Evolutionary conservation across 768 basidiomycete genomes (phyloP).

Genomic region (Krasilnikovozyma curviuscula): DNA sequence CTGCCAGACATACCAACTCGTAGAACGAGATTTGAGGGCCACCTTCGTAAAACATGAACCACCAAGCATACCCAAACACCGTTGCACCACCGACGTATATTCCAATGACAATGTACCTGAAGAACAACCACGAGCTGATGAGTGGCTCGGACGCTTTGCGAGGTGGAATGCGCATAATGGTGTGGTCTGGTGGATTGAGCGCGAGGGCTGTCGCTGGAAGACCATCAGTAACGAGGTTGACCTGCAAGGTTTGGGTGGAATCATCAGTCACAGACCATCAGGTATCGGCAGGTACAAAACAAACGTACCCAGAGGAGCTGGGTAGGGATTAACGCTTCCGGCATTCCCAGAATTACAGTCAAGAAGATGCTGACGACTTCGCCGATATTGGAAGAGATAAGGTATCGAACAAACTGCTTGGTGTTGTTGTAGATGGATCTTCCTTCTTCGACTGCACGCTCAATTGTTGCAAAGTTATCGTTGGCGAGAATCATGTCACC

Average conservation of each 20-base stretch:
- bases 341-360: slow-evolving; percentile 93
- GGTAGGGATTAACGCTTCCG: slow-evolving; percentile 93
- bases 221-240: slow-evolving; percentile 24
- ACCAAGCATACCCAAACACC: slow-evolving; percentile 96
- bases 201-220: slow-evolving; percentile 91
- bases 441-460: slow-evolving; percentile 90
- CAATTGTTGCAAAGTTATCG: slow-evolving; percentile 94
- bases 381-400: slow-evolving; percentile 91
- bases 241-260: background rate
- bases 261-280: background rate
- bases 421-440: slow-evolving; percentile 97
- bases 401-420: slow-evolving; percentile 97
- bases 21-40: slow-evolving; percentile 87
- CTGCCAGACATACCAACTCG: slow-evolving; percentile 65
- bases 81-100: slow-evolving; percentile 86
- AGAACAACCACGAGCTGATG: slow-evolving; percentile 80
- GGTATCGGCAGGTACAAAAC: background rate
- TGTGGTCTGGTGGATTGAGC: slow-evolving; percentile 91
- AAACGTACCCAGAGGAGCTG: slow-evolving; percentile 84
- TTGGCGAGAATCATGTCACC: slow-evolving; percentile 70
- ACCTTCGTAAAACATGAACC: slow-evolving; percentile 78
- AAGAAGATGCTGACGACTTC: slow-evolving; percentile 95
- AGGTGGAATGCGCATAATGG: slow-evolving; percentile 89
- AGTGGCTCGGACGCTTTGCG: slow-evolving; percentile 77
- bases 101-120: slow-evolving; percentile 85